Base-by-base conservation (phyloP, 768 basidiomycete species). In the Trametes cingulata region DNA sequence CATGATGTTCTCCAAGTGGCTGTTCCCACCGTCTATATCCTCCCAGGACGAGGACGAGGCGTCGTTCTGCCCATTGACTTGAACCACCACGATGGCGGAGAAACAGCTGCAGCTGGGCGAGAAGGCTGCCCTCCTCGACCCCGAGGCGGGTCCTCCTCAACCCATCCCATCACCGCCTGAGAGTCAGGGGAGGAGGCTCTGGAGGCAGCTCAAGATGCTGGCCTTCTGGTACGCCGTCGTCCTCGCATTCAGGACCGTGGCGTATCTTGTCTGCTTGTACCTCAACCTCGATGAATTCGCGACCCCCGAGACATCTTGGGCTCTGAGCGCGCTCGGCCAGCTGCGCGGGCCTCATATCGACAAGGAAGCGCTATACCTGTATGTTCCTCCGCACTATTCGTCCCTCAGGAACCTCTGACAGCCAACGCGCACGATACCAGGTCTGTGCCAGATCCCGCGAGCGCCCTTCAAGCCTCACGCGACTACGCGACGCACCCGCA, bases 401-500 rank as follows among this genome's bases (percentile, higher is more conserved):
- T 20, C 4, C 35, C 19, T 12, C 33, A 19, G 35, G 19, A 15
- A 35, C 12, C 14, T 8, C 10, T 39, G 35, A 22, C 35, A 17
- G 19, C 4, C 7, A 12, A 9, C 22, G n/a, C 22, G n/a, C n/a
- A n/a, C n/a, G n/a, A n/a, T n/a, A n/a, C n/a, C n/a, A 87, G 86
- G 20, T 81, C 81, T 14, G 69, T 87, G 12, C 89, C 88, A 1
- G 80, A 77, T 61, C 66, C 76, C 6, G 79, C 81, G 48, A 86
- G 83, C 58, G 89, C 88, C 1, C 65, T 85, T 1, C 76, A 75
- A 27, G 77, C 82, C 6, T 87, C 88, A 20, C 78, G 80, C 19
- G 70, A 73, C 22, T 88, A 84, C 68, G 85, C 87, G 1, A 74
- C 78, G 12, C 77, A 78, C 60, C 85, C 86, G 1, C 87, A 89